Percentiles rank a stretch among this genome's conserved stretches.
phyloP scores from a whole-genome alignment of 2,329 filamentous ascomycete genomes.

The Mycosphaerella arachidis region DNA sequence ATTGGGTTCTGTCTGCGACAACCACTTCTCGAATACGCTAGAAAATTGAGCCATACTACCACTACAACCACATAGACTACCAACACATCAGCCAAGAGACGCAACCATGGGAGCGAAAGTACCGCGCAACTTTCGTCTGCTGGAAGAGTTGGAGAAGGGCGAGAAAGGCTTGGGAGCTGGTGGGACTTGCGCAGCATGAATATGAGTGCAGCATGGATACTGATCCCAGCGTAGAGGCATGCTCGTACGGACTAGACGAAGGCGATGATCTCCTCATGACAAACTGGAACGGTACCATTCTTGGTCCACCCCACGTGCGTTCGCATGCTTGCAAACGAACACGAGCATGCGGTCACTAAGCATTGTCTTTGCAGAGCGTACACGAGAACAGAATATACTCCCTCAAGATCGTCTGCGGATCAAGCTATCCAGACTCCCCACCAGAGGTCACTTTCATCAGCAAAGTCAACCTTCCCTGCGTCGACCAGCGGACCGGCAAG shows the following conservation, averaged over 20 bases:
- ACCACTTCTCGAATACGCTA: neutral
- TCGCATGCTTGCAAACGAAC: neutral
- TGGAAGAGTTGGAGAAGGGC: slow-evolving; percentile 97
- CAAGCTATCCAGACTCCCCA: slow-evolving; percentile 81
- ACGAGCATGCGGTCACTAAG: neutral
- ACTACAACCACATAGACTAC: slow-evolving; percentile 35
- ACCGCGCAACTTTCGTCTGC: slow-evolving; percentile 89
- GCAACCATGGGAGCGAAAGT: slow-evolving; percentile 65
- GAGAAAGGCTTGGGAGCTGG: slow-evolving; percentile 95
- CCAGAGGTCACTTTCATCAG: slow-evolving; percentile 90
- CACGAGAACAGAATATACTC: slow-evolving; percentile 99
- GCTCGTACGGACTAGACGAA: slow-evolving; percentile 93
- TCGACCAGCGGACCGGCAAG: slow-evolving; percentile 72
- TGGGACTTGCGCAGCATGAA: slow-evolving; percentile 34
- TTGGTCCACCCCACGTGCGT: slow-evolving; percentile 90
- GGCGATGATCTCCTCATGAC: slow-evolving; percentile 94
- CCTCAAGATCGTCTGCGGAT: slow-evolving; percentile 91
- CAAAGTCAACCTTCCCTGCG: slow-evolving; percentile 93
- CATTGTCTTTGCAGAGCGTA: slow-evolving; percentile 59
- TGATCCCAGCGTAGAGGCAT: slow-evolving; percentile 63
- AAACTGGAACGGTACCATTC: slow-evolving; percentile 97
- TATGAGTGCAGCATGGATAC: slow-evolving; percentile 1
- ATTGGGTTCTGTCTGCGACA: neutral
- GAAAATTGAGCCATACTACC: neutral
- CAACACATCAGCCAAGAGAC: slow-evolving; percentile 34